phyloP scores from a whole-genome alignment of 108 stramenopile species.

The Nannochloropsis oceanica region DNA sequence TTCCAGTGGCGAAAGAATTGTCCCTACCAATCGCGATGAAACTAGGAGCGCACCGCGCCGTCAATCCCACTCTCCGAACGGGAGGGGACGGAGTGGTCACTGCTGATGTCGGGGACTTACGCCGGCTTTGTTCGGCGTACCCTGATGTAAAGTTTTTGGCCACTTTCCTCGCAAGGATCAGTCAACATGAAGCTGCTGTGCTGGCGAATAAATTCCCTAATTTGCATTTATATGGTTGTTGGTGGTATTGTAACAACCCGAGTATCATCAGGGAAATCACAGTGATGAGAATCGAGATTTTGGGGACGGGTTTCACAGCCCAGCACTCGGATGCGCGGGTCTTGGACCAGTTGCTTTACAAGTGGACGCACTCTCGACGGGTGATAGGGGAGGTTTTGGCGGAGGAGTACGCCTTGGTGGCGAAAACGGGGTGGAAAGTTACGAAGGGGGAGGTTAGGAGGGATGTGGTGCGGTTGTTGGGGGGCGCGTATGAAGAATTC shows the following conservation, averaged over 20 bases:
- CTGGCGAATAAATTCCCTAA: slow-evolving; percentile 69
- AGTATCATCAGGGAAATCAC: slow-evolving; percentile 65
- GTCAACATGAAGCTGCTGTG: slow-evolving; percentile 73
- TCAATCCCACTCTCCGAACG: slow-evolving; percentile 48
- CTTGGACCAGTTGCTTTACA: slow-evolving; percentile 74
- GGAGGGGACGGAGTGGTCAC: slow-evolving; percentile 29
- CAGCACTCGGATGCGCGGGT: slow-evolving; percentile 75
- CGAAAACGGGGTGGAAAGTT: slow-evolving; percentile 41
- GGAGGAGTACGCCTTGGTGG: slow-evolving; percentile 47
- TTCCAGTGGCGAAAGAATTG: slow-evolving; percentile 62
- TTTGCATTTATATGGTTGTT: slow-evolving; percentile 73
- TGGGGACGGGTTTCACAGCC: slow-evolving; percentile 69
- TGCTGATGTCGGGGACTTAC: background rate
- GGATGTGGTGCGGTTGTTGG: slow-evolving; percentile 52
- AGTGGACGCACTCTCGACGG: slow-evolving; percentile 70
- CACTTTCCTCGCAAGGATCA: slow-evolving; percentile 61
- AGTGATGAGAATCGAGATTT: slow-evolving; percentile 62
- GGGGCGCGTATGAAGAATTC: slow-evolving; percentile 69
- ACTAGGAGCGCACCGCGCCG: slow-evolving; percentile 60
- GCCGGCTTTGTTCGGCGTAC: background rate
- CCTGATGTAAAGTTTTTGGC: slow-evolving; percentile 58
- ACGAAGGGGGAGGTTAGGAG: slow-evolving; percentile 49
- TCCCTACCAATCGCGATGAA: slow-evolving; percentile 65
- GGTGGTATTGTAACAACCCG: slow-evolving; percentile 84
- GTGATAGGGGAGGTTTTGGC: slow-evolving; percentile 54